These are phyloP conservation scores for Dryadomyces sulphureus DNA, from an alignment of 2,329 filamentous ascomycete species.

Conservation along the genomic window DNA sequence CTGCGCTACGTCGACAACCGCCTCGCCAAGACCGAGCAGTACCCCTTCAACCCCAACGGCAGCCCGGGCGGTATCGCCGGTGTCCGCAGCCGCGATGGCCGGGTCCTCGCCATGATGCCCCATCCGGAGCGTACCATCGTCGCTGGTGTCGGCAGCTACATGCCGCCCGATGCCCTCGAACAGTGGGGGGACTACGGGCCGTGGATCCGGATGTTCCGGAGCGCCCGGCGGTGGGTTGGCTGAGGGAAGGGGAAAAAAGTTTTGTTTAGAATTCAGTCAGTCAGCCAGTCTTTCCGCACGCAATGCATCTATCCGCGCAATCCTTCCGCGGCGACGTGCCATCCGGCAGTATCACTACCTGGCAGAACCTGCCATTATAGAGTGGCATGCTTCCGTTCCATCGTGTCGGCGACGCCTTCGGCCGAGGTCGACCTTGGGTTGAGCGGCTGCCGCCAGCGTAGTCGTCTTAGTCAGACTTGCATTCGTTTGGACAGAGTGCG, in stretches of 20 bases:
- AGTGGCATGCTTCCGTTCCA: too few species aligned
- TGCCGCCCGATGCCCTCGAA: constrained; percentile 40
- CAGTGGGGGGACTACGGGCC: constrained; percentile 72
- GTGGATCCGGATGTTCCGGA: constrained; percentile 77
- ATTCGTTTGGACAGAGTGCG: too few species aligned
- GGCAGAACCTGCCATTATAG: too few species aligned
- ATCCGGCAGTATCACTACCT: too few species aligned
- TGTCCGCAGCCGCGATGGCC: constrained; percentile 61
- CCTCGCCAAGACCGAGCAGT: constrained; percentile 58
- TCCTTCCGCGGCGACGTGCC: too few species aligned
- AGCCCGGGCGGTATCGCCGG: constrained; percentile 70
- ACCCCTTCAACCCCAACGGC: constrained; percentile 82
- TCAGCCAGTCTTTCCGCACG: too few species aligned
- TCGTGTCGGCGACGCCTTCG: too few species aligned
- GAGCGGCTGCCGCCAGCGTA: too few species aligned
- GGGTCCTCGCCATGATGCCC: constrained; percentile 82
- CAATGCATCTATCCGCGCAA: too few species aligned
- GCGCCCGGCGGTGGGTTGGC: constrained; percentile 76
- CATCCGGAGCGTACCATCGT: constrained; percentile 84
- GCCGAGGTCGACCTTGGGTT: too few species aligned
- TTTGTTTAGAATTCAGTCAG: too few species aligned
- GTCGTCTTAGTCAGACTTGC: too few species aligned
- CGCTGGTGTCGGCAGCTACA: constrained; percentile 62
- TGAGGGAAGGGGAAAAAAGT: constrained; percentile 14
- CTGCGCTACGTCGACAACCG: constrained; percentile 79